Conservation (phyloP, 208 protist genomes). For the Crithidia bombi region DNA sequence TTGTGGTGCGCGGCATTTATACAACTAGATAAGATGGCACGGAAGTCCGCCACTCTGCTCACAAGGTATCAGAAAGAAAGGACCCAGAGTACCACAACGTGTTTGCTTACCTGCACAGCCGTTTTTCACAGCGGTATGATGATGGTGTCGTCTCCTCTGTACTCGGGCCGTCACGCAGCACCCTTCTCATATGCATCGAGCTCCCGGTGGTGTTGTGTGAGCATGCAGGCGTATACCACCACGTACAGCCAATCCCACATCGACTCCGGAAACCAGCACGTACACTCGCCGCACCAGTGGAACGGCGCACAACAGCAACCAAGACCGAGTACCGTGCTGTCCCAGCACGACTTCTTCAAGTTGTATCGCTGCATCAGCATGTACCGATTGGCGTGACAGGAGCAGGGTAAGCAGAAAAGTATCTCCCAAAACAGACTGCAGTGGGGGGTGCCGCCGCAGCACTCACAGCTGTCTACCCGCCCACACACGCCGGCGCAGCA, state of each 20-base stretch:
- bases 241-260: slow-evolving; percentile 46
- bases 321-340: slow-evolving; percentile 42
- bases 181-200: slow-evolving; percentile 51
- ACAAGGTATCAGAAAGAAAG: too few relatives aligned
- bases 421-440: slow-evolving; percentile 58
- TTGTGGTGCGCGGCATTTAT: too few relatives aligned
- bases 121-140: too few relatives aligned
- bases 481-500: slow-evolving; percentile 71
- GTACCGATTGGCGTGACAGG: slow-evolving; percentile 67
- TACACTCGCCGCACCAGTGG: slow-evolving; percentile 20
- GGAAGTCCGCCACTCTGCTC: too few relatives aligned
- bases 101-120: too few relatives aligned
- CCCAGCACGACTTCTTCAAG: slow-evolving; percentile 58
- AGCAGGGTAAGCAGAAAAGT: slow-evolving; percentile 47
- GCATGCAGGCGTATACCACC: slow-evolving; percentile 61
- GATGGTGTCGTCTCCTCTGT: too few relatives aligned
- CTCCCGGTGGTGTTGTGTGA: slow-evolving; percentile 67
- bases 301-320: slow-evolving; percentile 34
- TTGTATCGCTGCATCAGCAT: slow-evolving; percentile 72
- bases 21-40: too few relatives aligned
- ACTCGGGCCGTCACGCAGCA: background rate
- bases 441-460: slow-evolving; percentile 34
- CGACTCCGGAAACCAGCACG: slow-evolving; percentile 18
- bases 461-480: slow-evolving; percentile 24
- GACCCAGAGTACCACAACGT: too few relatives aligned